phyloP scores from a whole-genome alignment of 495 filamentous ascomycete genomes.

The Aspergillus sclerotioniger region DNA sequence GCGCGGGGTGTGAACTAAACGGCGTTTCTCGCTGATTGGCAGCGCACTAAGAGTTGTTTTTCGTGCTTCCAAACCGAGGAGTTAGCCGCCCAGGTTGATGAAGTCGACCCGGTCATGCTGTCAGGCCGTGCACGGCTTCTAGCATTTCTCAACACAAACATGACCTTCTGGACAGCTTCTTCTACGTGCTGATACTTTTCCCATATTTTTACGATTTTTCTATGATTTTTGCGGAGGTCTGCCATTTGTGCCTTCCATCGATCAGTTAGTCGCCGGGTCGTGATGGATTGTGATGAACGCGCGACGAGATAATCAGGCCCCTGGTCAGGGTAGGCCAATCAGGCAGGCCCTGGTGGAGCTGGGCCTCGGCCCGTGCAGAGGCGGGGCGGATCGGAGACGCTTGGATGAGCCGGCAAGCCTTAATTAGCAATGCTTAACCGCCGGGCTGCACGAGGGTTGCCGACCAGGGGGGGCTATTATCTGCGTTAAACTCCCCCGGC shows the following conservation, averaged over 20 bases:
- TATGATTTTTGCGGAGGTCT: neutral
- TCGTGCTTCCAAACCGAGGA: neutral
- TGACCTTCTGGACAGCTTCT: neutral
- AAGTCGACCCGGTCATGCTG: neutral
- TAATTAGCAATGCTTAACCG: constrained; percentile 14
- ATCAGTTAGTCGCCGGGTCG: constrained; percentile 3
- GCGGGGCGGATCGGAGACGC: constrained; percentile 7
- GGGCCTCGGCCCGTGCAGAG: constrained; percentile 14
- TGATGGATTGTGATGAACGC: neutral
- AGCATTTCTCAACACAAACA: neutral
- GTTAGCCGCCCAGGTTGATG: neutral
- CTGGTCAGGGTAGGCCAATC: neutral
- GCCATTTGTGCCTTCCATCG: neutral
- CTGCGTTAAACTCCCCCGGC: neutral
- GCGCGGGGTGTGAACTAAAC: neutral
- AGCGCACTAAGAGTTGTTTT: neutral
- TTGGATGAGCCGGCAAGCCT: constrained; percentile 4
- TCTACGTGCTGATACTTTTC: neutral
- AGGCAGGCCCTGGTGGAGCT: neutral
- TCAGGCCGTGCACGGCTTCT: no score
- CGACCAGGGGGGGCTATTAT: neutral
- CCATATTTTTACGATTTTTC: constrained; percentile 4
- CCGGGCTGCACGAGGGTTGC: neutral
- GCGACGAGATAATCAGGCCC: neutral
- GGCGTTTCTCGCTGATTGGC: constrained; percentile 7